Evolutionary conservation across 2,329 filamentous ascomycete species (phyloP), one percentile per base, ranked within the genome.

Genomic region (Arachnomyces sp.): DNA sequence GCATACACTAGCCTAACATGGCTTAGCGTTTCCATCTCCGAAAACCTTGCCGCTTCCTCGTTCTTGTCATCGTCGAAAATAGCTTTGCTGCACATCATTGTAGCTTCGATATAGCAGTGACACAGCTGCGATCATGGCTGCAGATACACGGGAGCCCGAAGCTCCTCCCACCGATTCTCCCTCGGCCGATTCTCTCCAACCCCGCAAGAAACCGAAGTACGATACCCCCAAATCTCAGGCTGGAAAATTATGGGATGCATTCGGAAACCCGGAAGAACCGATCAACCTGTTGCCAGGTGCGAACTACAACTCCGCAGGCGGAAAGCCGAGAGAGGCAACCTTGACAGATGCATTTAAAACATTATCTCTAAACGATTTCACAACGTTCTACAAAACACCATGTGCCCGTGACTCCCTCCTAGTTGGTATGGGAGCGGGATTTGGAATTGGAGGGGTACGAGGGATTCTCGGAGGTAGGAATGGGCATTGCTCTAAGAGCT

Each of bases 371-470:
- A 60, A 63, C 29, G 80, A 86, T 38, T 48, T 59, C 32, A 49
- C 53, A 31, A 84, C 78, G 1, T 69, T 89, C 36, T 82, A 89
- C 60, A 82, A 84, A 61, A 76, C 80, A 42, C 90, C 90, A 0
- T 96, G 92, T 62, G 84, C 86, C 14, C 74, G 89, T 45, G 83
- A 94, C 57, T 82, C 86, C 2, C 71, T 95, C 39, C 68, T 96
- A 51, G 80, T 84, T 1, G 92, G 88, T 16, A 93, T 98, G 53
- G 84, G 78, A 1, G 74, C 78, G 2, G 92, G 86, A 3, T 84
- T 87, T 47, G 83, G 75, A 3, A 65, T 86, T 25, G 90, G 89
- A 40, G 82, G 80, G 43, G 54, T 89, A 40, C 77, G 83, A 47
- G 84, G 81, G 53, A 71, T 95, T 15, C 65, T 87, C 50, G 80